These are phyloP conservation scores for Russula olivacea DNA, from an alignment of 768 basidiomycete genomes.

Conservation along the genomic window DNA sequence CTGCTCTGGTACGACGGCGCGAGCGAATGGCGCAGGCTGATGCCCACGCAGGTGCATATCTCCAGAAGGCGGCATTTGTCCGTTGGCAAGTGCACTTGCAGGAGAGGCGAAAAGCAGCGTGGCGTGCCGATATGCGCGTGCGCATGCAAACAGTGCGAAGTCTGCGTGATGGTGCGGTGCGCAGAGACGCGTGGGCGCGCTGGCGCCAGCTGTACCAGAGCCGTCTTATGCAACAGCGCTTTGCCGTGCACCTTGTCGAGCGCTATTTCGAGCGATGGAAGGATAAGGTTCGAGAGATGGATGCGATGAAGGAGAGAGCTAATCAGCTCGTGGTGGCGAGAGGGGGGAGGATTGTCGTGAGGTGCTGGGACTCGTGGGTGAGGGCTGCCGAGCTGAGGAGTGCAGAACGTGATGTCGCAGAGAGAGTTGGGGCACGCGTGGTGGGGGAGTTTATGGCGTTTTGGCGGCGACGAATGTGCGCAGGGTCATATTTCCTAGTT, in stretches of 20 bases:
- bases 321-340: constrained; percentile 35
- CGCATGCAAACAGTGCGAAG: constrained; percentile 61
- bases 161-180: constrained; percentile 47
- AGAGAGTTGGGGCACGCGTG: constrained; percentile 45
- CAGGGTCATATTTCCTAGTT: constrained; percentile 6
- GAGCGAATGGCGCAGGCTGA: constrained; percentile 42
- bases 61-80: constrained; percentile 38
- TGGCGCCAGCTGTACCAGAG: constrained; percentile 60
- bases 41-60: constrained; percentile 40
- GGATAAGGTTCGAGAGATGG: constrained; percentile 36
- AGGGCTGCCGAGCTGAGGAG: constrained; percentile 38
- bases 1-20: constrained; percentile 33
- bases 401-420: constrained; percentile 41
- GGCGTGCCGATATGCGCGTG: constrained; percentile 64
- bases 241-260: constrained; percentile 39
- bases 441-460: constrained; percentile 41
- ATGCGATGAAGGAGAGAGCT: constrained; percentile 44
- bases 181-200: constrained; percentile 54
- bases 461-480: constrained; percentile 59
- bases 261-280: constrained; percentile 53
- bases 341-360: constrained; percentile 36
- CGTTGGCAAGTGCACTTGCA: constrained; percentile 52
- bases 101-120: constrained; percentile 50
- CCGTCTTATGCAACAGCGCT: constrained; percentile 47
- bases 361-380: constrained; percentile 57